These are phyloP conservation scores for Tripidium arundinaceum DNA, from an alignment of 202 grass and related monocot genomes.

Conservation along the genomic window DNA sequence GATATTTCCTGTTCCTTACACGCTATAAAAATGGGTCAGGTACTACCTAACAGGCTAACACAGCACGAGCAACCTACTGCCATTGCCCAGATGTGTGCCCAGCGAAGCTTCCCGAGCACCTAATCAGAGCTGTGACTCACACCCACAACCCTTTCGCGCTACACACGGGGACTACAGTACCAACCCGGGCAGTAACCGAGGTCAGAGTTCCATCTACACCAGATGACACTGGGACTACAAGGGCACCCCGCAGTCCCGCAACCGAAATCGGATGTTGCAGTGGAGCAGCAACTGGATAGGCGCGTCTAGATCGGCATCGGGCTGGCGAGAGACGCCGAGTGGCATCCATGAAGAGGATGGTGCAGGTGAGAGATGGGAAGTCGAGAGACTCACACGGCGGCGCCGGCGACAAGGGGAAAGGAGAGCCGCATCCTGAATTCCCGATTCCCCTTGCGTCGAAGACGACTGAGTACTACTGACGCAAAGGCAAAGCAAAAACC, in stretches of 20 bases:
- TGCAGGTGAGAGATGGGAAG: neutral
- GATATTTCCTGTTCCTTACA: neutral
- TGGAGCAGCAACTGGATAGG: neutral
- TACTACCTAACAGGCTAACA: neutral
- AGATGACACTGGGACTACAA: neutral
- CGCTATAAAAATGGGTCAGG: too few species aligned
- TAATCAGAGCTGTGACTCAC: neutral
- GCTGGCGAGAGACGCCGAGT: neutral
- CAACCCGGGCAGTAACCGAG: neutral
- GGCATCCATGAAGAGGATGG: neutral
- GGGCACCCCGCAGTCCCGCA: too few species aligned
- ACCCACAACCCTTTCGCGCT: neutral
- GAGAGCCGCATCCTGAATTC: constrained; percentile 5
- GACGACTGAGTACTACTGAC: neutral
- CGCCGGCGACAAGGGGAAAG: constrained; percentile 8
- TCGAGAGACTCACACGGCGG: neutral
- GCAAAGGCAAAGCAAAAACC: neutral
- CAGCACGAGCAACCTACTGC: neutral
- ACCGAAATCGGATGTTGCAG: neutral
- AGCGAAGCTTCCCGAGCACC: neutral
- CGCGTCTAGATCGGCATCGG: neutral
- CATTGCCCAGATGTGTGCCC: neutral
- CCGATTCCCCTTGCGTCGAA: neutral
- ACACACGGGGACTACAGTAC: neutral
- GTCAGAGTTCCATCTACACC: neutral